Conservation (phyloP, 2,329 filamentous ascomycete genomes). For the Phaeosphaeria sp. region DNA sequence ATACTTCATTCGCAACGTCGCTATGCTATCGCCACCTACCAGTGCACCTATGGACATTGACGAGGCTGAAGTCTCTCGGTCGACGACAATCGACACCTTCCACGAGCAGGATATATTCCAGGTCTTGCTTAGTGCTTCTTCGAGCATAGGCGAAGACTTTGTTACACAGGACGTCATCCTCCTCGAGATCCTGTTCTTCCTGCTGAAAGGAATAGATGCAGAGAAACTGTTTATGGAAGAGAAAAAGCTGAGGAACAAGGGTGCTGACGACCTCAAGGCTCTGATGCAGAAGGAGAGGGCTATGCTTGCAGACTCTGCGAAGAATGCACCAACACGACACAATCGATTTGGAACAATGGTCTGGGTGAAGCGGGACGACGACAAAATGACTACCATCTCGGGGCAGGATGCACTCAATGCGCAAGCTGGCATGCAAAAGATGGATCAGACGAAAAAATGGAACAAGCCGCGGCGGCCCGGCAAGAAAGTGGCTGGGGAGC, state of each 20-base stretch:
- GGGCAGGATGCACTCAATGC: slow-evolving; percentile 86
- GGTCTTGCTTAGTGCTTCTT: slow-evolving; percentile 83
- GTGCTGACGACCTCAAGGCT: slow-evolving; percentile 74
- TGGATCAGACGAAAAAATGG: slow-evolving; percentile 91
- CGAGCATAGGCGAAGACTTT: slow-evolving; percentile 94
- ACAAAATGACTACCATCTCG: slow-evolving; percentile 83
- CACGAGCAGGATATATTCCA: slow-evolving; percentile 90
- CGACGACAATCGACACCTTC: slow-evolving; percentile 86
- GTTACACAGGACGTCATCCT: slow-evolving; percentile 86
- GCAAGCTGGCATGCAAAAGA: slow-evolving; percentile 78
- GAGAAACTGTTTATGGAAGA: slow-evolving; percentile 87
- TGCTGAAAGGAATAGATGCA: slow-evolving; percentile 87
- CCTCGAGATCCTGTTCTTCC: slow-evolving; percentile 89
- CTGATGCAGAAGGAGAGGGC: slow-evolving; percentile 82
- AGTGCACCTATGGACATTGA: slow-evolving; percentile 82
- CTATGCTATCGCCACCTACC: slow-evolving; percentile 78
- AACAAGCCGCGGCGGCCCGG: slow-evolving; percentile 73
- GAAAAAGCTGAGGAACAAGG: slow-evolving; percentile 70
- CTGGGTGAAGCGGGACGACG: slow-evolving; percentile 88
- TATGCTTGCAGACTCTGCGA: slow-evolving; percentile 80
- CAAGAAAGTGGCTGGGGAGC: slow-evolving; percentile 49
- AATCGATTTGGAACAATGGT: slow-evolving; percentile 97
- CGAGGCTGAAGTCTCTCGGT: slow-evolving; percentile 86
- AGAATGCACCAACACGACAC: slow-evolving; percentile 82
- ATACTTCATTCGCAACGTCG: slow-evolving; percentile 88